Percentiles rank a stretch among this genome's conserved stretches.
Conservation (phyloP, 2,329 filamentous ascomycete genomes). For the Aspergillus versicolor region DNA sequence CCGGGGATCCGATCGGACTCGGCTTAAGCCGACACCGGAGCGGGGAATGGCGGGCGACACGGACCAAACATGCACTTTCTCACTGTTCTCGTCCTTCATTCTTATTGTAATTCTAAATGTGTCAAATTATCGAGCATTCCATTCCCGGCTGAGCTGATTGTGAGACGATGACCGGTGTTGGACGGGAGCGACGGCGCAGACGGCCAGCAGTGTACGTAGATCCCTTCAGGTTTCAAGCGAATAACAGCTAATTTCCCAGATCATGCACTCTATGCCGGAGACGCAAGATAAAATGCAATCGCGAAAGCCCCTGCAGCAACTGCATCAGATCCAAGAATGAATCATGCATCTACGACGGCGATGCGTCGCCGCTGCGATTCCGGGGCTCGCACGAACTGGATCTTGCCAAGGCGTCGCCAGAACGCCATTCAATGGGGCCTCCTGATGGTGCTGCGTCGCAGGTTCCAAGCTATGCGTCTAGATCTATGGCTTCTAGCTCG, state of each 20-base stretch:
- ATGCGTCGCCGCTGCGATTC: conserved; percentile 6
- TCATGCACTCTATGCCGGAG: conserved; percentile 59
- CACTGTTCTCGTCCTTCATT: not conserved
- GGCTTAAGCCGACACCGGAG: not conserved
- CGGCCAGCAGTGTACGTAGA: conserved; percentile 44
- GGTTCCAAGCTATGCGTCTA: conserved; percentile 10
- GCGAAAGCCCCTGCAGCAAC: conserved; percentile 58
- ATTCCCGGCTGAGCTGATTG: not conserved
- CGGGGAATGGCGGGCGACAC: conserved; percentile 25
- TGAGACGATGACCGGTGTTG: conserved; percentile 18
- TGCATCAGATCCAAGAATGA: conserved; percentile 48
- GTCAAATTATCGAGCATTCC: no score
- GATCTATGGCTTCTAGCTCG: conserved; percentile 10
- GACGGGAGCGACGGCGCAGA: conserved; percentile 39
- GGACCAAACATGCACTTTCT: conserved; percentile 25
- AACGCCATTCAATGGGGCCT: not conserved
- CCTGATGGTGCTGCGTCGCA: conserved; percentile 5
- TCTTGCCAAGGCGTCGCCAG: not conserved
- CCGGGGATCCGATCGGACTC: not conserved
- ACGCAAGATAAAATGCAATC: conserved; percentile 63
- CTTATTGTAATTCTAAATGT: no score
- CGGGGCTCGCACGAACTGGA: not conserved
- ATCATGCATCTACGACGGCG: conserved; percentile 19
- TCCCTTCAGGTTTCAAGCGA: not conserved
- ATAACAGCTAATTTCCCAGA: conserved; percentile 27